phyloP scores from a whole-genome alignment of 345 rosid species.

The Camelina hispida region DNA sequence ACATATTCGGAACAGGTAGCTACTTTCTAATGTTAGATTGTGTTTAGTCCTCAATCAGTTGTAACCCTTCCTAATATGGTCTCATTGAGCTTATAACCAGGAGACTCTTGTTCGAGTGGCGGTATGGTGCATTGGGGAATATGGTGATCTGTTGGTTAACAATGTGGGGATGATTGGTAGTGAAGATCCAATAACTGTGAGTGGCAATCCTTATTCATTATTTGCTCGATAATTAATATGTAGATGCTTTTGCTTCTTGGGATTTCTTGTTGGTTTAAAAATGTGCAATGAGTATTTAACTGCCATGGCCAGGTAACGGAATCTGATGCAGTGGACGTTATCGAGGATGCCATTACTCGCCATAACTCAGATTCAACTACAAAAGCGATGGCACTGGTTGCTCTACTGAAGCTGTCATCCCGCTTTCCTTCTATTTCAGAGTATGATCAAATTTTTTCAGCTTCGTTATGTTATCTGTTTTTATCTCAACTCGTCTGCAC shows the following conservation, averaged over 20 bases:
- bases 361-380: constrained; percentile 82
- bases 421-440: constrained; percentile 94
- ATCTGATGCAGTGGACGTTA: constrained; percentile 85
- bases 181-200: constrained; percentile 92
- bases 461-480: constrained; percentile 24
- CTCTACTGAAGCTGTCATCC: constrained; percentile 89
- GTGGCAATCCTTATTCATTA: constrained; percentile 3
- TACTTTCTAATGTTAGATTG: constrained; percentile 32
- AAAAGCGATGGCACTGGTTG: constrained; percentile 85
- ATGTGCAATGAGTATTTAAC: constrained; percentile 33
- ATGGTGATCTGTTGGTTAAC: constrained; percentile 92
- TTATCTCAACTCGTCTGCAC: constrained; percentile 17
- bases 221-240: constrained; percentile 18
- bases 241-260: constrained; percentile 13
- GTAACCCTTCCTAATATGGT: constrained; percentile 31
- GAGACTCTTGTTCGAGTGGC: constrained; percentile 97
- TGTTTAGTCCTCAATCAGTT: constrained; percentile 17
- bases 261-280: constrained; percentile 20
- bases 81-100: constrained; percentile 51
- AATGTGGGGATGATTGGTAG: constrained; percentile 83
- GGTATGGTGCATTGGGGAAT: constrained; percentile 99
- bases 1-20: constrained; percentile 83
- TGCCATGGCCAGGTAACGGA: constrained; percentile 79
- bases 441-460: constrained; percentile 52
- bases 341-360: constrained; percentile 69